Evolutionary conservation across 805 yeast species (phyloP).

Genomic region (Dipodascopsis tothii): DNA sequence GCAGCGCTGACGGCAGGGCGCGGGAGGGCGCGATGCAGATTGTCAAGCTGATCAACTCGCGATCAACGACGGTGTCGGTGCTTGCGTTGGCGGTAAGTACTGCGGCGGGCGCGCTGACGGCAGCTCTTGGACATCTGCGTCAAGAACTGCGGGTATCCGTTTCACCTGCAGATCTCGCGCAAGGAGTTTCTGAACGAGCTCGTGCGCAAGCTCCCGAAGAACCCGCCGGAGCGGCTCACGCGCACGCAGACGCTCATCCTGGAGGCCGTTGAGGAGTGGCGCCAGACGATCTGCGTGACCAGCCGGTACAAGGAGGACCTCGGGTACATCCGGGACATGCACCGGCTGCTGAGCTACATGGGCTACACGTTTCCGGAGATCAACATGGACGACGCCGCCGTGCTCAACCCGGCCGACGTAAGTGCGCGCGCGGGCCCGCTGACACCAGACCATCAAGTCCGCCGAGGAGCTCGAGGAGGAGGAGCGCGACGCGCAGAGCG

Average conservation of each 20-base stretch:
- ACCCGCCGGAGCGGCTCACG: constrained; percentile 80
- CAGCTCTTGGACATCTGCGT: constrained; percentile 73
- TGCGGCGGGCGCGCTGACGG: not conserved
- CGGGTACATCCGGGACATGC: constrained; percentile 92
- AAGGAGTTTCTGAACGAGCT: constrained; percentile 90
- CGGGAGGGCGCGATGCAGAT: constrained; percentile 86
- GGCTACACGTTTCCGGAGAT: constrained; percentile 88
- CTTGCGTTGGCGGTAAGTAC: constrained; percentile 62
- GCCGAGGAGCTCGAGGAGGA: constrained; percentile 87
- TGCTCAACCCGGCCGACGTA: constrained; percentile 69
- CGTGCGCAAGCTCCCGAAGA: constrained; percentile 88
- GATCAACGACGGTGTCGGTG: constrained; percentile 75
- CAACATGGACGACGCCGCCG: constrained; percentile 84
- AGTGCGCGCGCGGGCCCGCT: constrained; percentile 1
- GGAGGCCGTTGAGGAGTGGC: constrained; percentile 95
- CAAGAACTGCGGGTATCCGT: constrained; percentile 95
- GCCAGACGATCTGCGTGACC: constrained; percentile 84
- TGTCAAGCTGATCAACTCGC: constrained; percentile 71
- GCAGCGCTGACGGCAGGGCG: constrained; percentile 37
- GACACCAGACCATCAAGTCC: constrained; percentile 41
- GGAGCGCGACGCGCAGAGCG: constrained; percentile 85
- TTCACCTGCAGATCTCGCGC: constrained; percentile 88
- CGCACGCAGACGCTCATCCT: constrained; percentile 76
- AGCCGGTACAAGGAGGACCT: constrained; percentile 86
- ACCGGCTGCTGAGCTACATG: constrained; percentile 75